Evolutionary conservation across 768 basidiomycete genomes (phyloP), one percentile per base, ranked within the genome.

Genomic region (Phaeolepiota aurea): DNA sequence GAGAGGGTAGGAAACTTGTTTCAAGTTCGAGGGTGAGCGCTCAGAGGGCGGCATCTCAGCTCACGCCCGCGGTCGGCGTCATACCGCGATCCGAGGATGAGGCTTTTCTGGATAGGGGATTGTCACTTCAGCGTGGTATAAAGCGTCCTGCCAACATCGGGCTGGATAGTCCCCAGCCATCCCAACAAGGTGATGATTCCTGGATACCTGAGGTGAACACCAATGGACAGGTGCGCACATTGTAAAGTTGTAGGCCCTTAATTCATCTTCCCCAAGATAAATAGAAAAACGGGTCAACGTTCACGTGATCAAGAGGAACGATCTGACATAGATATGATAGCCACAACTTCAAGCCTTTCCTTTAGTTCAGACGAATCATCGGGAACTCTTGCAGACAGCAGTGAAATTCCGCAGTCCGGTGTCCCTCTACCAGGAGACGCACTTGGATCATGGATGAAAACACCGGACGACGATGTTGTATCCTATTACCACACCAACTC

Each of bases 171-270:
- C 59, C 66, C 7, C 62, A 59, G n/a, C 65, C 73, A 50, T 72
- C 75, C 7, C n/a, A n/a, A n/a, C n/a, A n/a, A n/a, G n/a, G n/a
- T n/a, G 82, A 74, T 50, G 87, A 93, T 50, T 93, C 82, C 61
- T 97, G 93, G 93, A 79, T 92, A 57, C 93, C 93, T 9, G 76
- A 80, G 50, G 77, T 94, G 28, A 85, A 86, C 2, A 62, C 71
- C 32, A 78, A 87, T 50, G 88, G 89, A 38, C 87, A 88, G 75
- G 91, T 87, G 54, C 55, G 79, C 60, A 40, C 23, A 42, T 34
- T 15, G n/a, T 9, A 32, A 11, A 33, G 9, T 13, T 15, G 32
- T 25, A 12, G 32, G 15, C 34, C 36, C 30, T 36, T 28, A 35
- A 35, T 35, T 9, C 16, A 15, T 7, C n/a, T n/a, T 19, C 30